Conservation (phyloP, 1,284 basidiomycete species). For the Porodaedalea pini region DNA sequence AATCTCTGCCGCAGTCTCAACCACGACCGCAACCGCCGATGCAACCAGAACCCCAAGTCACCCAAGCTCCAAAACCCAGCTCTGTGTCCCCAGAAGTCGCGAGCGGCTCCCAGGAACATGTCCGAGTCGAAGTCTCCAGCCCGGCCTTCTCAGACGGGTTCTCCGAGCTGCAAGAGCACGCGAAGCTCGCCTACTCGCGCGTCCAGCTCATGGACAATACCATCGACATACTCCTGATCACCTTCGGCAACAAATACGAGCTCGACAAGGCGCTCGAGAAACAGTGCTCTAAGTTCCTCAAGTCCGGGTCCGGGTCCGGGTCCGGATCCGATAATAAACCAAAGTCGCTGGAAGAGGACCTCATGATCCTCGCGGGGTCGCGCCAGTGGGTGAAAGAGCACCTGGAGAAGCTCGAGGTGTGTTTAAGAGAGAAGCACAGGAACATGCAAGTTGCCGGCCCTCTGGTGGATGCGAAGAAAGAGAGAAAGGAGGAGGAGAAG, state of each 20-base stretch:
- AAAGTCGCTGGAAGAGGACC: neutral
- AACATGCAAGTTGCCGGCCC: neutral
- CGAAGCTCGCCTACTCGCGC: neutral
- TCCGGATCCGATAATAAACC: neutral
- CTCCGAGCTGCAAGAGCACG: neutral
- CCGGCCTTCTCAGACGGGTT: neutral
- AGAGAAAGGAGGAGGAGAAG: neutral
- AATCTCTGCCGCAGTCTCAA: too few species aligned
- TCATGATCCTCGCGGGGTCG: neutral
- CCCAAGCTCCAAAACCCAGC: too few species aligned
- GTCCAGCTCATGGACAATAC: neutral
- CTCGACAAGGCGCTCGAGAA: slow-evolving; percentile 1
- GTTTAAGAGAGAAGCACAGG: neutral
- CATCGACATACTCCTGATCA: neutral
- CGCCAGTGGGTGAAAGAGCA: neutral
- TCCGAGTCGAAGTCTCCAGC: too few species aligned
- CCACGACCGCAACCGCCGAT: too few species aligned
- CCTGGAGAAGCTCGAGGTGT: neutral
- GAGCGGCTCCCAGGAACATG: too few species aligned
- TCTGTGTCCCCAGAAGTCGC: too few species aligned
- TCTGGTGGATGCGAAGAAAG: neutral
- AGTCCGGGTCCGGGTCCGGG: neutral
- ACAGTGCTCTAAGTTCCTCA: neutral
- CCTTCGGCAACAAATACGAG: neutral
- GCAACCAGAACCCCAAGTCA: too few species aligned